Evolutionary conservation across 2,329 filamentous ascomycete genomes (phyloP).

Genomic region (Sporothrix variecibatus): DNA sequence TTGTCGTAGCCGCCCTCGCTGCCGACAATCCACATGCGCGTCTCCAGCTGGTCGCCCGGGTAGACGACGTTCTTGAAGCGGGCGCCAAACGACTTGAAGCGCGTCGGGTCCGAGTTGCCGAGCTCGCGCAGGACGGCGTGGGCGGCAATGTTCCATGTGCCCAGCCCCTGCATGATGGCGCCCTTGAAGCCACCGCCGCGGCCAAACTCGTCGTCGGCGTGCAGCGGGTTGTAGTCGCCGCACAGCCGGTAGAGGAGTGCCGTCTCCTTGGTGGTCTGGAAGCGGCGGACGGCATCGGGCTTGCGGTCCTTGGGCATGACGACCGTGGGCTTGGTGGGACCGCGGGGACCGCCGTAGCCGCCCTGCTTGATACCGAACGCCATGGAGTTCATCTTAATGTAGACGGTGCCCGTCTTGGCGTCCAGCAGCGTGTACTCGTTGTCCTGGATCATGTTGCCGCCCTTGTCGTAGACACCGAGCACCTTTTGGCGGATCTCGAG

Average conservation of each 20-base stretch:
- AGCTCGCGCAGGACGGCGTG: constrained; percentile 45
- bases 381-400: constrained; percentile 43
- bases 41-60: constrained; percentile 48
- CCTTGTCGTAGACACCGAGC: constrained; percentile 50
- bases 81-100: constrained; percentile 47
- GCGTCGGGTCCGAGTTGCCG: constrained; percentile 43
- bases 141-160: constrained; percentile 51
- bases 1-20: constrained; percentile 39
- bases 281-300: constrained; percentile 43
- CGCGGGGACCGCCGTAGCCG: constrained; percentile 47
- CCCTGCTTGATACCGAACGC: constrained; percentile 50
- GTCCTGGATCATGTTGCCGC: constrained; percentile 47
- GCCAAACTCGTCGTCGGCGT: constrained; percentile 47
- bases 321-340: constrained; percentile 39
- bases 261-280: constrained; percentile 43
- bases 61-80: constrained; percentile 51
- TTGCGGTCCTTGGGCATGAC: constrained; percentile 37
- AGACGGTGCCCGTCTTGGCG: constrained; percentile 41
- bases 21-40: constrained; percentile 45
- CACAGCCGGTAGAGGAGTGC: constrained; percentile 48
- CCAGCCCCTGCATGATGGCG: constrained; percentile 49
- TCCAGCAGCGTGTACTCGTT: constrained; percentile 45
- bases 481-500: constrained; percentile 45
- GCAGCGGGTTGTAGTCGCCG: constrained; percentile 53
- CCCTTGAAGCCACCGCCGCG: constrained; percentile 48